A percentile compares a stretch with the other conserved stretches of the same genome.
These are phyloP conservation scores for Asterella californica DNA, from an alignment of 225 moss, liverwort and hornwort species.

Conservation along the genomic window DNA sequence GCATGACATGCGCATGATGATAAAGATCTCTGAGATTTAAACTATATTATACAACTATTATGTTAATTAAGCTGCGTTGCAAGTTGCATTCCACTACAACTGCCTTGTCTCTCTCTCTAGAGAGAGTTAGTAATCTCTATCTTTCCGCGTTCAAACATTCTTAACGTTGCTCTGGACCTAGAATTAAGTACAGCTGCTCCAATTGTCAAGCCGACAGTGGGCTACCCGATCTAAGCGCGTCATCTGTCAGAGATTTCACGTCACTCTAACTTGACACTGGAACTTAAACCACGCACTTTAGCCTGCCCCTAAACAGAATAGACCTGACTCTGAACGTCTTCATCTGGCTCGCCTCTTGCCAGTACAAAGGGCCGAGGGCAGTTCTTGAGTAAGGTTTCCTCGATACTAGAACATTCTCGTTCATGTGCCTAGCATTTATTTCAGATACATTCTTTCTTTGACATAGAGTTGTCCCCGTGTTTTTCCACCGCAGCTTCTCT, in stretches of 20 bases:
- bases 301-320: not conserved
- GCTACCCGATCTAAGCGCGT: not conserved
- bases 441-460: not conserved
- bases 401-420: conserved; percentile 6
- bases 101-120: not conserved
- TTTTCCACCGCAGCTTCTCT: not conserved
- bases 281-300: no score
- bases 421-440: conserved; percentile 8
- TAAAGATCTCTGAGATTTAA: not conserved
- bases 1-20: not conserved
- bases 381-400: not conserved
- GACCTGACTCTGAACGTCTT: not conserved
- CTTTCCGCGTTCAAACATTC: not conserved
- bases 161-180: not conserved
- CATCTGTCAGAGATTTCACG: not conserved
- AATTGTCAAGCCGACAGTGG: not conserved
- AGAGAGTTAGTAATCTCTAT: no score
- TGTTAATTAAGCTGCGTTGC: not conserved
- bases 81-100: not conserved
- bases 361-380: not conserved
- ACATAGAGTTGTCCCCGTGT: not conserved
- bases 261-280: not conserved
- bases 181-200: not conserved
- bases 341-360: not conserved
- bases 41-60: not conserved